A percentile compares a stretch with the other conserved stretches of the same genome.
phyloP scores from a whole-genome alignment of 1,284 basidiomycete species.

The Sanghuangporus weigelae region DNA sequence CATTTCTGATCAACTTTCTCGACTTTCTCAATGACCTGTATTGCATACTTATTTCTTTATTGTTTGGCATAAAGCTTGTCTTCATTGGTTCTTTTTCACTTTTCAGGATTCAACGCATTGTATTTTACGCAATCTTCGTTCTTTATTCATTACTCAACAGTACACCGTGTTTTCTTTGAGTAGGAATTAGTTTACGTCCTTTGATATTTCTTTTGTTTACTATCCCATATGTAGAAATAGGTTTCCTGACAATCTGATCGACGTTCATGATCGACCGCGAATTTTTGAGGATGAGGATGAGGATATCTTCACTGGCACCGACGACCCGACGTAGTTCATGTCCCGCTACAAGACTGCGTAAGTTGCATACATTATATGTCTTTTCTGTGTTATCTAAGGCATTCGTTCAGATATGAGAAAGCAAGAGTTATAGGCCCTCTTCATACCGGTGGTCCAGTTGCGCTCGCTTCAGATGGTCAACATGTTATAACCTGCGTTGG shows the following conservation, averaged over 20 bases:
- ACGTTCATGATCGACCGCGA: background rate
- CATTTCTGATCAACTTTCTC: background rate
- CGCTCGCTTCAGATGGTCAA: slow-evolving; percentile 74
- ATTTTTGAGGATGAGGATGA: background rate
- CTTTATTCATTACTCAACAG: background rate
- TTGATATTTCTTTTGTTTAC: background rate
- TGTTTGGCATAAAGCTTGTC: too few relatives aligned
- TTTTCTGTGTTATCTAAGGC: background rate
- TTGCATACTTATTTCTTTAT: too few relatives aligned
- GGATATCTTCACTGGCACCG: background rate
- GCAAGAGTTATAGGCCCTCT: slow-evolving; percentile 67
- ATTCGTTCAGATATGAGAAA: slow-evolving; percentile 65
- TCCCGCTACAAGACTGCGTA: slow-evolving; percentile 60
- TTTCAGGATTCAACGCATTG: background rate
- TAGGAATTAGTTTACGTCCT: background rate
- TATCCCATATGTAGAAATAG: too few relatives aligned
- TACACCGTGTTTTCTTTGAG: background rate
- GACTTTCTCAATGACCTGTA: background rate
- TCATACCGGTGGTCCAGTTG: slow-evolving; percentile 84
- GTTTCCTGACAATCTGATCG: too few relatives aligned
- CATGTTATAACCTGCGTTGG: slow-evolving; percentile 83
- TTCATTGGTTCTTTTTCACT: background rate
- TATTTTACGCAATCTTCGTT: slow-evolving; percentile 2
- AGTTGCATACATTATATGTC: slow-evolving; percentile 24
- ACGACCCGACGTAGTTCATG: slow-evolving; percentile 26